Conservation (phyloP, 129 eudicot species). For the Pittosporum tobira region DNA sequence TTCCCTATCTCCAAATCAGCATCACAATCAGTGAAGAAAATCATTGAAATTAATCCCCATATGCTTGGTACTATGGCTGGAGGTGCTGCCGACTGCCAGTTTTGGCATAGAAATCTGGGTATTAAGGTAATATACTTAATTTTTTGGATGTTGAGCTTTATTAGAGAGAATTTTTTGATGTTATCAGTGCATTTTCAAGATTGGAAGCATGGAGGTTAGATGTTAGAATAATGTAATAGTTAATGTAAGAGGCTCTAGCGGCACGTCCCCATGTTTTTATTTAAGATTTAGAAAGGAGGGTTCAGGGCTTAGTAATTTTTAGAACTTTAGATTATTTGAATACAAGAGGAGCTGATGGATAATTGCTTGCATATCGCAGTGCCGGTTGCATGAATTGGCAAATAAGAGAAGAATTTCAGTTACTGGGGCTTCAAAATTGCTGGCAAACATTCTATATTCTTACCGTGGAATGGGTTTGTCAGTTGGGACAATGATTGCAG, state of each 20-base stretch:
- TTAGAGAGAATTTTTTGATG: too few species aligned
- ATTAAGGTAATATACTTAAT: slow-evolving; percentile 48
- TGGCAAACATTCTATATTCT: slow-evolving; percentile 74
- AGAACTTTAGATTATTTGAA: neutral
- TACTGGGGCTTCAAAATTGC: slow-evolving; percentile 88
- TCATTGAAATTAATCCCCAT: slow-evolving; percentile 91
- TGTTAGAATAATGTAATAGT: too few species aligned
- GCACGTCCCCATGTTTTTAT: neutral
- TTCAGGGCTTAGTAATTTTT: neutral
- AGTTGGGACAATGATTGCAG: slow-evolving; percentile 93
- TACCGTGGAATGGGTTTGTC: slow-evolving; percentile 97
- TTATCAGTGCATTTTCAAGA: neutral
- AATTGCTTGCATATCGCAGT: slow-evolving; percentile 33
- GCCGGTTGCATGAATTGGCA: slow-evolving; percentile 77
- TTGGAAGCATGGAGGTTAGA: neutral
- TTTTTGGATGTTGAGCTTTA: neutral
- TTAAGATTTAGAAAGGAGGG: neutral
- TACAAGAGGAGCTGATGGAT: slow-evolving; percentile 1
- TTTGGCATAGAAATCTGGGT: slow-evolving; percentile 98
- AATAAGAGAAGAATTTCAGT: slow-evolving; percentile 89
- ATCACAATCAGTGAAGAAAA: slow-evolving; percentile 96
- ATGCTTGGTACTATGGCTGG: slow-evolving; percentile 99
- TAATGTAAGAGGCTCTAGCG: too few species aligned
- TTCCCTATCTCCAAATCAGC: slow-evolving; percentile 34
- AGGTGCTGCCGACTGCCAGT: slow-evolving; percentile 99